Percentiles rank a stretch among this genome's conserved stretches.
phyloP scores from a whole-genome alignment of 305 asterid genomes.

The Fraxinus latifolia region DNA sequence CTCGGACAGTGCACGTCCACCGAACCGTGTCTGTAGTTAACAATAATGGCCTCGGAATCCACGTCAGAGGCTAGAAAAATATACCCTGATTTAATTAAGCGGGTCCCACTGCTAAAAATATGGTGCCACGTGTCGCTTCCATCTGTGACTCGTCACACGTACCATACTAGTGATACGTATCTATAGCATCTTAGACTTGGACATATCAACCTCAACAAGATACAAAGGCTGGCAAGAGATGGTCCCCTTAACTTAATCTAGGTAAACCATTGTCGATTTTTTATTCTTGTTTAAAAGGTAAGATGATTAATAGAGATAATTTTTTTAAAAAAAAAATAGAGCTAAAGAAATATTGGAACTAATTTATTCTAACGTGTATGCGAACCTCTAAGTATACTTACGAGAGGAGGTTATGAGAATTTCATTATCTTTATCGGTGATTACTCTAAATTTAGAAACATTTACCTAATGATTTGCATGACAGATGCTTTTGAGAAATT shows the following conservation, averaged over 20 bases:
- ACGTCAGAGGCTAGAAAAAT: no score
- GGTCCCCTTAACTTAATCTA: neutral
- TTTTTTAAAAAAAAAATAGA: neutral
- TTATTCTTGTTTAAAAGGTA: neutral
- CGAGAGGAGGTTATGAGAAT: neutral
- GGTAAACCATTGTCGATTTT: neutral
- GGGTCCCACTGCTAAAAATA: no score
- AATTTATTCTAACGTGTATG: neutral
- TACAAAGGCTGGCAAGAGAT: neutral
- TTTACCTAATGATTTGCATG: neutral
- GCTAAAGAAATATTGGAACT: neutral
- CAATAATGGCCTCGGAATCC: no score
- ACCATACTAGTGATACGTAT: neutral
- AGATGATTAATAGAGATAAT: neutral
- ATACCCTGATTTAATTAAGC: no score
- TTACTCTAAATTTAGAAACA: neutral
- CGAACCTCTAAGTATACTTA: neutral
- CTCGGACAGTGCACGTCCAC: no score
- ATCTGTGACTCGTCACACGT: no score
- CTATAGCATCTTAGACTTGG: neutral
- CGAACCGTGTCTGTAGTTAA: no score
- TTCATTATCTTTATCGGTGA: neutral
- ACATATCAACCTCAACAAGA: neutral
- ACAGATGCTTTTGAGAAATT: neutral
- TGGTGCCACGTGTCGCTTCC: no score